Base-by-base conservation (phyloP, 306 rosid species). In the Trifolium pratense region DNA sequence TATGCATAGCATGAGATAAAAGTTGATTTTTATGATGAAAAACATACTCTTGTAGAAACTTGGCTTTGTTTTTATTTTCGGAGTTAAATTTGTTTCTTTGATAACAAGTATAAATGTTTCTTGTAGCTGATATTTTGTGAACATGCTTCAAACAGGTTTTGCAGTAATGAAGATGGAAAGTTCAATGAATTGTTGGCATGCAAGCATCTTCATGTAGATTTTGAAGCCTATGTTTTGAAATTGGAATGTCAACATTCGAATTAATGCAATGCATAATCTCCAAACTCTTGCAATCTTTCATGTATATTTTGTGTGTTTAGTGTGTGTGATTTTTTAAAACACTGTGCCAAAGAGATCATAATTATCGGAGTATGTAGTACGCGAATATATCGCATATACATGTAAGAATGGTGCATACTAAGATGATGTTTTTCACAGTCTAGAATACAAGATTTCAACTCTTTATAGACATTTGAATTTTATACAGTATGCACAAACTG, bases 171-270 rank as follows among this genome's bases (percentile, higher is more conserved):
- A 13, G 49, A 43, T 12, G 49, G 1, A 12, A 11, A 12, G 49
- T 12, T 43, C 15, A 43, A 43, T 12, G n/a, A 12, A 10, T 40
- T 42, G 14, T 39, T 39, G 1, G 5, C 10, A 40, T 11, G 46
- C 46, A 10, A 40, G 46, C 46, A 10, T 40, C 15, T 29, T 29
- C 32, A 26, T n/a, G 31, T 26, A 40, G 51, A 55, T 53, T 36
- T 70, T 70, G 75, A 71, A 56, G 75, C 52, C 64, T 3, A 34
- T 32, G 62, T 51, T 18, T 48, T 48, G 53, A 46, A 67, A 15
- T 69, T 69, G 74, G 74, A 68, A 32, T 69, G 62, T 12, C 29
- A 32, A 18, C 61, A 49, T 49, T 68, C 73, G 17, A 48, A 11
- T 68, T 11, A 31, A 49, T 31, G 46, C 31, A 49, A 48, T 31